Base-by-base conservation (phyloP, 805 yeast genomes). In the Cyberlindnera maritima region DNA sequence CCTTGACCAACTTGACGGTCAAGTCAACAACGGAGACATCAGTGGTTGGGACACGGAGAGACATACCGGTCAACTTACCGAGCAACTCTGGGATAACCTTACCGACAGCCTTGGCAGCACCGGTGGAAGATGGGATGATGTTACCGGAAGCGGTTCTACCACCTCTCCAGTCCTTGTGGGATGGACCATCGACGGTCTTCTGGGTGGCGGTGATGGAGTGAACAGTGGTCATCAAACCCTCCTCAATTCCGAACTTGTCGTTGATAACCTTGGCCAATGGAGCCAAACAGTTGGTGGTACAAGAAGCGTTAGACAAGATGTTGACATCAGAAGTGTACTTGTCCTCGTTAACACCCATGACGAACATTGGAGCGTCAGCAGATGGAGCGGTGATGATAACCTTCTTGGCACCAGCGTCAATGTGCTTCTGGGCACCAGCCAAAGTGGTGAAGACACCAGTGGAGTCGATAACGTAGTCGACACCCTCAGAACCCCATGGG, bases 101-200 rank as follows among this genome's bases (percentile, higher is more conserved):
- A 71, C 96, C 96, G 63, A 89, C 96, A 58, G 96, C 96, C 84
- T 89, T 89, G 66, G 96, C 96, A 64, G 96, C 96, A 83, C 96
- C 96, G 56, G 96, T 89, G 55, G 96, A 86, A 35, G 96, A 88
- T 67, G 96, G 96, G 61, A 89, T 89, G 71, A 89, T 87, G 85
- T 89, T 89, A 68, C 91, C 95, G 54, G 92, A 85, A 68, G 96
- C 96, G 62, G 96, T 85, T 79, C 96, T 86, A 72, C 96, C 96
- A 71, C 96, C 96, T 83, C 96, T 85, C 96, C 96, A 89, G 80
- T 89, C 96, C 81, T 89, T 89, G 81, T 84, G 89, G 70, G 96
- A 88, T 64, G 96, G 95, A 75, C 96, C 96, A 71, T 89, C 96
- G 58, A 89, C 96, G 54, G 95, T 85, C 84, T 89, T 89, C 76